phyloP scores from a whole-genome alignment of 2,329 filamentous ascomycete genomes.

The Dissoconium aciculare region DNA sequence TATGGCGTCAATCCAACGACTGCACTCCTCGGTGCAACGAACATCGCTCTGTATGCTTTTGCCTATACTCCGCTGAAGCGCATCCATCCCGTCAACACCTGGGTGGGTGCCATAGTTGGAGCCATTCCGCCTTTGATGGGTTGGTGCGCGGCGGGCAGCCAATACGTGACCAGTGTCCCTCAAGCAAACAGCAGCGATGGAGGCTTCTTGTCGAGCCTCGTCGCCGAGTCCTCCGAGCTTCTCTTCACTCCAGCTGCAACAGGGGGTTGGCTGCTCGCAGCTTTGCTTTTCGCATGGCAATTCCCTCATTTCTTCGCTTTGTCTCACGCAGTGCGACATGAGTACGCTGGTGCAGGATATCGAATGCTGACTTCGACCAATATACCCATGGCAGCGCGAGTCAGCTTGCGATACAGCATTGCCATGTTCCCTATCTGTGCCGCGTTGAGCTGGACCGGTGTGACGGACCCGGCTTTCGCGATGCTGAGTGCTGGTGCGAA shows the following conservation, averaged over 20 bases:
- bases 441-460: constrained; percentile 59
- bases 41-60: constrained; percentile 80
- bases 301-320: constrained; percentile 97
- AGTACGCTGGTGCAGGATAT: constrained; percentile 61
- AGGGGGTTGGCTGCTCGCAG: constrained; percentile 81
- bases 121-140: constrained; percentile 95
- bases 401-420: constrained; percentile 75
- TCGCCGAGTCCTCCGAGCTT: constrained; percentile 20
- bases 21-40: constrained; percentile 66
- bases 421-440: constrained; percentile 76
- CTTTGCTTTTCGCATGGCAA: constrained; percentile 83
- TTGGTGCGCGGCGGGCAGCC: constrained; percentile 87
- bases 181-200: constrained; percentile 4
- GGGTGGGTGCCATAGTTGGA: constrained; percentile 84
- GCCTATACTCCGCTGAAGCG: constrained; percentile 89
- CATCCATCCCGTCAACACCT: constrained; percentile 75
- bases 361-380: constrained; percentile 75
- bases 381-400: constrained; percentile 67
- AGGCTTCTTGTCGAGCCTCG: constrained; percentile 6
- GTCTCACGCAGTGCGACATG: constrained; percentile 73
- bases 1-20: constrained; percentile 90
- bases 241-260: constrained; percentile 24
- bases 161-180: constrained; percentile 44
- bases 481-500: constrained; percentile 71
- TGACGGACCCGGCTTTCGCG: constrained; percentile 78